Evolutionary conservation across 306 rosid species (phyloP).

Genomic region (Gleditsia sinensis): DNA sequence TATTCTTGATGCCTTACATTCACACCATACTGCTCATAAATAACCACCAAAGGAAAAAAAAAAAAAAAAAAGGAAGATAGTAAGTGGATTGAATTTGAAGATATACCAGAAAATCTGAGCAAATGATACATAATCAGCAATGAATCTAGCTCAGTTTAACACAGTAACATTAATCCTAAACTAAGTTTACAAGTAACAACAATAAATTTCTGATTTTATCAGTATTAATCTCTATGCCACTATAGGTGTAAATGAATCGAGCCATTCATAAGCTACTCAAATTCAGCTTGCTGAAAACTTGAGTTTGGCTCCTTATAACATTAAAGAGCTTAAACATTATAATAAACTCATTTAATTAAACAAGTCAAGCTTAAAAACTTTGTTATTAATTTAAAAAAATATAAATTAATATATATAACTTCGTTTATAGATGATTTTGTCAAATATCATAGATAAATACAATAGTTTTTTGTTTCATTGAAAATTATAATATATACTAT

Average conservation of each 20-base stretch:
- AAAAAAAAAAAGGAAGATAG: background rate
- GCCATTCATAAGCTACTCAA: background rate
- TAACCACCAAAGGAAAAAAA: too few species aligned
- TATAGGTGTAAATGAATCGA: background rate
- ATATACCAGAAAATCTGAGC: background rate
- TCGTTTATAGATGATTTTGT: too few species aligned
- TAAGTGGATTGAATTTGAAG: slow-evolving; percentile 2
- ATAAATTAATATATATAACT: too few species aligned
- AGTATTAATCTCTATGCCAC: background rate
- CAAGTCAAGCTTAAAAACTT: background rate
- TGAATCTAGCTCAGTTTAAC: background rate
- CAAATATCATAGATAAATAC: too few species aligned
- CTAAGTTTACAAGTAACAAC: slow-evolving; percentile 2
- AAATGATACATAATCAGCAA: slow-evolving; percentile 14
- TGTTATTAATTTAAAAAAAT: background rate
- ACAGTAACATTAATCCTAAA: background rate
- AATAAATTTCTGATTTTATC: background rate
- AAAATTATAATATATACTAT: too few species aligned
- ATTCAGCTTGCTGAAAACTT: background rate
- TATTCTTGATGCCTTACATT: slow-evolving; percentile 96
- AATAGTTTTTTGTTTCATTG: too few species aligned
- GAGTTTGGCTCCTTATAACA: background rate
- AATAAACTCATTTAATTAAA: background rate
- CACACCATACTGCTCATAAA: slow-evolving; percentile 58
- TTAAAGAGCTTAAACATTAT: too few species aligned